Evolutionary conservation across 2,329 filamentous ascomycete genomes (phyloP).

Genomic region (Fusarium siculi): DNA sequence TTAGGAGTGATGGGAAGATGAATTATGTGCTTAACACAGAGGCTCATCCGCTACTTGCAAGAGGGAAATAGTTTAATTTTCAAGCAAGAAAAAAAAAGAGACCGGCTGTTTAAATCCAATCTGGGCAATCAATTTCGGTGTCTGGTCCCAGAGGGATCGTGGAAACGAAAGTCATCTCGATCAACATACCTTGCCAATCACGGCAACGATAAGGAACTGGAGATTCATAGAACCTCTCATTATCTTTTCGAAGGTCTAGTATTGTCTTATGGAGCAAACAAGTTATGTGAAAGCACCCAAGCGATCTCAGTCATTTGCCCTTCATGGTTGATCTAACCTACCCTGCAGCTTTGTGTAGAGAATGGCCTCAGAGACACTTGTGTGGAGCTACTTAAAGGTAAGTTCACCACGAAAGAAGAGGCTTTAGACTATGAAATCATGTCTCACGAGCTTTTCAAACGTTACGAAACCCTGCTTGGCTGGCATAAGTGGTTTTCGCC

Average conservation of each 20-base stretch:
- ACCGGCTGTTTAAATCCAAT: too few relatives aligned
- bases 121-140: too few relatives aligned
- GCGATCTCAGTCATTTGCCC: accelerated
- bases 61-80: not conserved
- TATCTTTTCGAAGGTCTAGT: too few relatives aligned
- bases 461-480: accelerated
- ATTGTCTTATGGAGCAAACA: too few relatives aligned
- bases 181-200: accelerated
- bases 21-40: conserved; percentile 35
- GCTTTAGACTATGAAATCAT: not conserved
- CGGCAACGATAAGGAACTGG: accelerated
- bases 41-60: conserved; percentile 20
- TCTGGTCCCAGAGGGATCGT: too few relatives aligned
- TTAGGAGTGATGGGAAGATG: conserved; percentile 28
- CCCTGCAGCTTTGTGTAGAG: too few relatives aligned
- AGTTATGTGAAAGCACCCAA: not conserved
- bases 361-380: too few relatives aligned
- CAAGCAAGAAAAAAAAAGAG: too few relatives aligned
- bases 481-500: not conserved
- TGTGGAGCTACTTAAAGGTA: too few relatives aligned
- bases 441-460: accelerated
- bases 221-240: accelerated
- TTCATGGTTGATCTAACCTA: too few relatives aligned
- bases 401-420: too few relatives aligned
- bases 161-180: too few relatives aligned